Conservation (phyloP, 106 monocot species). For the Dendrobium officinale region DNA sequence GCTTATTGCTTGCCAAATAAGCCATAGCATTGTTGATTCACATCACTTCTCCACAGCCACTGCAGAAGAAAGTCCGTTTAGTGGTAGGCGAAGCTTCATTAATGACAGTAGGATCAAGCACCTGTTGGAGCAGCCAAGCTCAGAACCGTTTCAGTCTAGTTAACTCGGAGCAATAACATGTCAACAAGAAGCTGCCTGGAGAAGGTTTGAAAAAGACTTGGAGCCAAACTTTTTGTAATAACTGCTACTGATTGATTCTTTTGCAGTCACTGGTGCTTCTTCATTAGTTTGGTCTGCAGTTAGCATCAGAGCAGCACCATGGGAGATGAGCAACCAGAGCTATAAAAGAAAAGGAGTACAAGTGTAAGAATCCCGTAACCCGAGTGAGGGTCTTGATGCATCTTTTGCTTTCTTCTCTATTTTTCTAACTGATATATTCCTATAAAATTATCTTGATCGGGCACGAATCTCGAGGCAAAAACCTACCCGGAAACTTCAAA, state of each 20-base stretch:
- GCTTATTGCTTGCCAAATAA: background rate
- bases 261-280: background rate
- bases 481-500: too few relatives aligned
- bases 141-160: background rate
- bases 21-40: conserved; percentile 18
- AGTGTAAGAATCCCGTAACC: background rate
- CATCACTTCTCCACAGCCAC: conserved; percentile 14
- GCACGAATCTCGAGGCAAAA: too few relatives aligned
- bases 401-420: background rate
- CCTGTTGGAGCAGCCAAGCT: background rate
- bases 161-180: background rate
- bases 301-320: background rate
- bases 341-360: background rate
- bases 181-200: background rate
- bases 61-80: background rate
- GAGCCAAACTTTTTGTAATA: background rate
- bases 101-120: background rate
- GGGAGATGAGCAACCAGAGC: background rate
- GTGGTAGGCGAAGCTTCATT: background rate
- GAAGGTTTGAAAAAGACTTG: background rate
- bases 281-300: background rate
- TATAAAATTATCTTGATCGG: too few relatives aligned
- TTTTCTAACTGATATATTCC: too few relatives aligned
- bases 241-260: background rate
- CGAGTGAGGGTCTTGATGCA: background rate